A percentile compares a stretch with the other conserved stretches of the same genome.
Conservation (phyloP, 1,284 basidiomycete genomes). For the Stereum hirsutum region DNA sequence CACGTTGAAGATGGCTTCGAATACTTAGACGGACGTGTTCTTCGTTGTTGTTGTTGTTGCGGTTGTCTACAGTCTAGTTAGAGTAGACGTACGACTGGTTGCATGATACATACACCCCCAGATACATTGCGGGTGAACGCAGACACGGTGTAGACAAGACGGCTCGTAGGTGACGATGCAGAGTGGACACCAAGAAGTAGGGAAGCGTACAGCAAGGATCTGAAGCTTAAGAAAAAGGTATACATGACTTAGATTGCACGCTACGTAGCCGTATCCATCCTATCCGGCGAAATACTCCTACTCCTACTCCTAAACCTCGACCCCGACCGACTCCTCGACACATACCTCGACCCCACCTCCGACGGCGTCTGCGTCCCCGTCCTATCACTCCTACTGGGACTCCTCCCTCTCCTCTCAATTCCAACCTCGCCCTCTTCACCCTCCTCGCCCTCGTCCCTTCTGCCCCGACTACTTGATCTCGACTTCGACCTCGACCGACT, state of each 20-base stretch:
- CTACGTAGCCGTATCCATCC: conserved; percentile 36
- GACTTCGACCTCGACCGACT: too few relatives aligned
- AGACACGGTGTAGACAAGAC: too few relatives aligned
- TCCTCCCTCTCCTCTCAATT: conserved; percentile 17
- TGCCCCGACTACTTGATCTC: conserved; percentile 11
- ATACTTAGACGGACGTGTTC: neutral
- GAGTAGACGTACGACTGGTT: neutral
- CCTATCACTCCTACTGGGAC: conserved; percentile 20
- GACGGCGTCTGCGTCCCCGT: conserved; percentile 37
- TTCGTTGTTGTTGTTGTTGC: neutral
- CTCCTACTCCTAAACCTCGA: conserved; percentile 31
- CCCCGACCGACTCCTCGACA: conserved; percentile 50
- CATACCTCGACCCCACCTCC: conserved; percentile 42
- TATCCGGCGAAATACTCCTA: conserved; percentile 52
- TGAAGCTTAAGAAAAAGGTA: too few relatives aligned
- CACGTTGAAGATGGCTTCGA: too few relatives aligned
- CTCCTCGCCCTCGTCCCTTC: conserved; percentile 23
- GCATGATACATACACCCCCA: neutral
- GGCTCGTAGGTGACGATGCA: too few relatives aligned
- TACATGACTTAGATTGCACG: too few relatives aligned
- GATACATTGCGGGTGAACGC: too few relatives aligned
- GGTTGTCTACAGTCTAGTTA: neutral
- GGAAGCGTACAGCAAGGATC: too few relatives aligned
- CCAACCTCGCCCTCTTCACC: conserved; percentile 9
- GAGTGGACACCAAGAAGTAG: too few relatives aligned